These are phyloP conservation scores for Vaccinium corymbosum DNA, from an alignment of 148 eudicot genomes.

Conservation along the genomic window DNA sequence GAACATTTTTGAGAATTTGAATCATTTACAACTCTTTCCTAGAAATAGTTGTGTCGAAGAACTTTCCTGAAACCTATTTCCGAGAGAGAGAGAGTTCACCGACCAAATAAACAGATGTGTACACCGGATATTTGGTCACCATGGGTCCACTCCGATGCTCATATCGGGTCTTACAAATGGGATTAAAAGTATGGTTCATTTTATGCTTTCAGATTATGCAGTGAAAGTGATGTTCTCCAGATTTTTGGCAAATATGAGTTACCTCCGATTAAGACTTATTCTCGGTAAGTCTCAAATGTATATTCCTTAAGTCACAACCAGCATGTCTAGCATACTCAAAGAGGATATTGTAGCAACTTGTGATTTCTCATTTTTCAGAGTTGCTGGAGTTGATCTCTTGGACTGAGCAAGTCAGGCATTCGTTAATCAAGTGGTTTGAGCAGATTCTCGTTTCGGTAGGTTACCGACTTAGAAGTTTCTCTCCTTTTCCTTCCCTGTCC, in stretches of 20 bases:
- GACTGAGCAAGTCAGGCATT: conserved; percentile 33
- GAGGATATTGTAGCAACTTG: not conserved
- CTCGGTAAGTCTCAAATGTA: conserved; percentile 33
- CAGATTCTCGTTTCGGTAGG: conserved; percentile 16
- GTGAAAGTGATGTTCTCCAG: conserved; percentile 21
- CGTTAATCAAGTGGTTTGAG: conserved; percentile 18
- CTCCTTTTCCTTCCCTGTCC: not conserved
- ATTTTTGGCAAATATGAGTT: conserved; percentile 28
- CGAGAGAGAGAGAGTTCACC: not conserved
- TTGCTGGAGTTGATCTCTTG: conserved; percentile 46
- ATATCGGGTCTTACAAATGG: not conserved
- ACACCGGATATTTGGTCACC: not conserved
- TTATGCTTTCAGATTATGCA: conserved; percentile 27
- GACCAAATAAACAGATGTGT: not conserved
- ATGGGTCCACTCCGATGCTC: not conserved
- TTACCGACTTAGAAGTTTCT: conserved; percentile 11
- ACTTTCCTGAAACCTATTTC: not conserved
- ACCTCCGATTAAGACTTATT: conserved; percentile 38
- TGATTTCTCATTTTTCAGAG: conserved; percentile 31
- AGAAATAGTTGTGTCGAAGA: not conserved
- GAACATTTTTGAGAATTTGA: not conserved
- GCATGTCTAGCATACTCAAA: not conserved
- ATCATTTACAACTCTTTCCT: not conserved
- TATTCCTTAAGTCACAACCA: not conserved
- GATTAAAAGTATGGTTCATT: not conserved